Evolutionary conservation across 1,139 yeast species (phyloP).

Genomic region (Pichia sp.): DNA sequence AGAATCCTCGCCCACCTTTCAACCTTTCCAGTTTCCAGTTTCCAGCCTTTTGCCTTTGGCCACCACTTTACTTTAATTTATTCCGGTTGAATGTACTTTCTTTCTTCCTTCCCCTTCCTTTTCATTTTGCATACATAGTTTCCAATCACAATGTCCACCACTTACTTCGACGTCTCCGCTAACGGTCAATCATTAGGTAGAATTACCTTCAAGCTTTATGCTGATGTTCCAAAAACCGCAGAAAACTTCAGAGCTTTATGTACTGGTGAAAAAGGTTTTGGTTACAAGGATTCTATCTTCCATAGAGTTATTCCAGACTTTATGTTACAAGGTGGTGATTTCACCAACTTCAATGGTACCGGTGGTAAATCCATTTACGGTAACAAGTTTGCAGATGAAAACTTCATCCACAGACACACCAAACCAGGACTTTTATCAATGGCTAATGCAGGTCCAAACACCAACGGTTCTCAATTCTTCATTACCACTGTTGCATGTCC

Average conservation of each 20-base stretch:
- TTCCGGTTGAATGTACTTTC: background rate
- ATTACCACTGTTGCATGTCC: slow-evolving; percentile 93
- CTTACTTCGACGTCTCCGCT: slow-evolving; percentile 34
- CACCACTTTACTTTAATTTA: background rate
- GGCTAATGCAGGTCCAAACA: slow-evolving; percentile 99
- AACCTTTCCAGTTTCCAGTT: too few species aligned
- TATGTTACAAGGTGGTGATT: slow-evolving; percentile 99
- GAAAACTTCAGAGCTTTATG: slow-evolving; percentile 96
- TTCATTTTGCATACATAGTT: background rate
- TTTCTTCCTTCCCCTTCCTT: slow-evolving; percentile 21
- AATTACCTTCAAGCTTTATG: slow-evolving; percentile 76
- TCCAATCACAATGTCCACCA: slow-evolving; percentile 24
- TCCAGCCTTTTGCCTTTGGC: background rate
- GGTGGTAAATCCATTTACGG: slow-evolving; percentile 99
- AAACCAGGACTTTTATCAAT: slow-evolving; percentile 93
- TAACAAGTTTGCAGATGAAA: slow-evolving; percentile 90
- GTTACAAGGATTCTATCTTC: slow-evolving; percentile 87
- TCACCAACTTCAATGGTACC: slow-evolving; percentile 89
- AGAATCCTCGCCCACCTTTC: too few species aligned
- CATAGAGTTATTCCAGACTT: slow-evolving; percentile 98
- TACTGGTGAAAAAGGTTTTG: slow-evolving; percentile 97
- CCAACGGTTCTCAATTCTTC: slow-evolving; percentile 99
- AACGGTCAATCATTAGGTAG: slow-evolving; percentile 53
- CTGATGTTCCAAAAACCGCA: slow-evolving; percentile 95
- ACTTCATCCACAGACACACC: slow-evolving; percentile 79